Evolutionary conservation across 179 eudicot species (phyloP).

Genomic region (Silene vulgaris): DNA sequence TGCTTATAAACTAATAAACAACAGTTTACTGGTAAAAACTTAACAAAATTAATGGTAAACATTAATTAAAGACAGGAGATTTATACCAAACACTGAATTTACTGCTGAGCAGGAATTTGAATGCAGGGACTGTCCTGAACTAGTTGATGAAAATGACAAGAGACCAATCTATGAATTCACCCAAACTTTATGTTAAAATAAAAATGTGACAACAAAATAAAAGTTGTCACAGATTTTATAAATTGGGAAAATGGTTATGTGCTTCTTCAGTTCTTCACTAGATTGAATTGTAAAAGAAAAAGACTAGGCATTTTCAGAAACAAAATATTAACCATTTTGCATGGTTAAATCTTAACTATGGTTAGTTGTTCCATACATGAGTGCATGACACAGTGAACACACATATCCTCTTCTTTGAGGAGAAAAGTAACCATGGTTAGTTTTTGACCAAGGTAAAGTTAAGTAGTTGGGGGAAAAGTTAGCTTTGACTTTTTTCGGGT

Average conservation of each 20-base stretch:
- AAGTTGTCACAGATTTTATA: not conserved
- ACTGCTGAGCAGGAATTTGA: slow-evolving; percentile 25
- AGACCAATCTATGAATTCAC: slow-evolving; percentile 19
- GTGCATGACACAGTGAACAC: not conserved
- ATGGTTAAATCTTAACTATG: slow-evolving; percentile 25
- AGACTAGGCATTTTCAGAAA: slow-evolving; percentile 13
- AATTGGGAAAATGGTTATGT: slow-evolving; percentile 13
- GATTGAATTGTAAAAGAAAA: slow-evolving; percentile 9
- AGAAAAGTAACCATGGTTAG: slow-evolving; percentile 31
- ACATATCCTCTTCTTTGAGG: not conserved
- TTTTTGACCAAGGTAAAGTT: slow-evolving; percentile 7
- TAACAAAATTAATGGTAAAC: not conserved
- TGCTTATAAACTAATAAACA: not conserved
- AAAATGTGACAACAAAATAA: slow-evolving; percentile 5
- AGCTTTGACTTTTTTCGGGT: slow-evolving; percentile 8
- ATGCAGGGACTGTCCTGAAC: slow-evolving; percentile 23
- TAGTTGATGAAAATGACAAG: slow-evolving; percentile 22
- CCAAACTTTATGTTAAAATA: not conserved
- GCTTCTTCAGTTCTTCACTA: slow-evolving; percentile 4
- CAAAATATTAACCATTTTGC: not conserved
- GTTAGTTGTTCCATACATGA: slow-evolving; percentile 3
- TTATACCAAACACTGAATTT: slow-evolving; percentile 28
- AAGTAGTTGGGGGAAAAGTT: not conserved
- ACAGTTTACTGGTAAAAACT: not conserved
- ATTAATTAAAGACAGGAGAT: slow-evolving; percentile 6